Evolutionary conservation across 345 rosid genomes (phyloP).

Genomic region (Trapa incisa): DNA sequence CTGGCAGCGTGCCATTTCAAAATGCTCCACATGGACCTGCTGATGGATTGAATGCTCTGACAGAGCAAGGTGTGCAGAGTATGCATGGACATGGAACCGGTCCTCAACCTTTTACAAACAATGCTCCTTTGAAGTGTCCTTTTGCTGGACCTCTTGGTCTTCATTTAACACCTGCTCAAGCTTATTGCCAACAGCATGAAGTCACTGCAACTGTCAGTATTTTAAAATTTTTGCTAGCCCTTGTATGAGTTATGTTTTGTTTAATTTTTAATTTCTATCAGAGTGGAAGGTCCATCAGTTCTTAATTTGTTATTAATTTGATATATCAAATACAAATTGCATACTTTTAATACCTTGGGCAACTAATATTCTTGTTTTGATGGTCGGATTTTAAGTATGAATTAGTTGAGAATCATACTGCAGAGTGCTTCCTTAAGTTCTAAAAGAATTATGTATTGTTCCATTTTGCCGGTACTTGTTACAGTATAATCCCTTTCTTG

Average conservation of each 20-base stretch:
- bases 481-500: not conserved
- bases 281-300: not conserved
- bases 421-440: not conserved
- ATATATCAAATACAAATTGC: not conserved
- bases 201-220: conserved; percentile 56
- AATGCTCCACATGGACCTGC: conserved; percentile 32
- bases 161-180: conserved; percentile 52
- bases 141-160: conserved; percentile 32
- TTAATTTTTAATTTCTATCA: not conserved
- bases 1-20: conserved; percentile 32
- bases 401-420: no score
- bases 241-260: not conserved
- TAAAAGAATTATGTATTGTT: not conserved
- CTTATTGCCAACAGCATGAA: conserved; percentile 74
- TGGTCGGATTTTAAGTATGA: not conserved
- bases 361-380: not conserved
- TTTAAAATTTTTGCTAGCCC: not conserved
- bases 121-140: conserved; percentile 29
- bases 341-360: not conserved
- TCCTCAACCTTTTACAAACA: conserved; percentile 39
- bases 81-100: conserved; percentile 26
- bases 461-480: not conserved
- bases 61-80: conserved; percentile 39
- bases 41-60: conserved; percentile 32
- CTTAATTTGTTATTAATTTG: not conserved